These are phyloP conservation scores for Exophiala oligosperma DNA, from an alignment of 2,329 filamentous ascomycete genomes.

Conservation along the genomic window DNA sequence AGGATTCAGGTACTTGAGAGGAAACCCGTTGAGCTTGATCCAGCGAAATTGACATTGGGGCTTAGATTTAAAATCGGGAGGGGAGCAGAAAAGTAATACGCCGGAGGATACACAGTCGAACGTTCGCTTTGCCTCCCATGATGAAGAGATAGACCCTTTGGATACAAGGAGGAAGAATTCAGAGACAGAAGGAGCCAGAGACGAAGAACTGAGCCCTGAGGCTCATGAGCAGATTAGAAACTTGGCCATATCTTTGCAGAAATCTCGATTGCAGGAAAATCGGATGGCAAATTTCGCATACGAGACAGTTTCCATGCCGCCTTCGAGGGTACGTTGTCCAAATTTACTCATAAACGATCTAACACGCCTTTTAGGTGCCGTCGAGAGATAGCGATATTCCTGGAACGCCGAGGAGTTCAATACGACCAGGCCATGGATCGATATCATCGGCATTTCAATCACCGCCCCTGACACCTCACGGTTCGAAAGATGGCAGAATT, in stretches of 20 bases:
- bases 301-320: conserved; percentile 83
- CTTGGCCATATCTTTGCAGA: conserved; percentile 71
- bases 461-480: conserved; percentile 84
- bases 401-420: conserved; percentile 56
- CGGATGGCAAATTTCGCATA: conserved; percentile 86
- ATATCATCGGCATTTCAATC: conserved; percentile 76
- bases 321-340: conserved; percentile 41
- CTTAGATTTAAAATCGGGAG: conserved; percentile 34
- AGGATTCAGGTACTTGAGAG: conserved; percentile 22
- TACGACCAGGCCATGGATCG: conserved; percentile 56
- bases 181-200: conserved; percentile 21
- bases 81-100: conserved; percentile 14
- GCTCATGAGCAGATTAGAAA: conserved; percentile 66
- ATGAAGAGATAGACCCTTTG: conserved; percentile 66
- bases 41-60: conserved; percentile 7
- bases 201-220: conserved; percentile 40
- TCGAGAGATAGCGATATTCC: conserved; percentile 62
- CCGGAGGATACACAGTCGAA: conserved; percentile 36
- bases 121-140: conserved; percentile 71
- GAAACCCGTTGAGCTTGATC: background rate
- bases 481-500: conserved; percentile 59
- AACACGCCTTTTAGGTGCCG: conserved; percentile 25
- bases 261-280: conserved; percentile 74
- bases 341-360: background rate
- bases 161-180: conserved; percentile 14